Base-by-base conservation (phyloP, 108 stramenopile genomes). In the Bacterosira constricta region DNA sequence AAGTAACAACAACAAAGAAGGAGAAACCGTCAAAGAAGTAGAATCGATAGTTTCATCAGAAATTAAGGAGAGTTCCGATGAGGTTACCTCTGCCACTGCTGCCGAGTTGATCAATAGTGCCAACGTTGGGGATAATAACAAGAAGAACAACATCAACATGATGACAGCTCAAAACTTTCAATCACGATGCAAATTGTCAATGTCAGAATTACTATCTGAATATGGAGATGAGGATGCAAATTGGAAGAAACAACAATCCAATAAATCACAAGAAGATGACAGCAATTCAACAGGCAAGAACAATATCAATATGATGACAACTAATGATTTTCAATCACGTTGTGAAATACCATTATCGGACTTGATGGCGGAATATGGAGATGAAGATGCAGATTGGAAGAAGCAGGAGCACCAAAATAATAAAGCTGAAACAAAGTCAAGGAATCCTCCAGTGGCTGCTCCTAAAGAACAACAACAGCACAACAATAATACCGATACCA, bases 321-420 rank as follows among this genome's bases (percentile, higher is more conserved):
- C 55, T 51, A 35, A 38, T 31, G 62, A 80, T 27, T 73, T 80
- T 49, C 38, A 35, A 37, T 57, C 60, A 51, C 61, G 71, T 13
- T 45, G 53, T 11, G 39, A 58, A 50, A 52, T 69, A 64, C 75
- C 79, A 3, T 42, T 87, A 50, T 60, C 77, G 15, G 81, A 85
- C 9, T 59, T 94, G 13, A 51, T 91, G 60, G 74, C 73, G 17
- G 90, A 91, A 23, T 91, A 88, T 57, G 93, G 90, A 38, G 79
- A 89, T 51, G 72, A 81, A 58, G 93, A 94, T 79, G 74, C 63
- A 23, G 62, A 94, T 68, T 94, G 83, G 85, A 82, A 84, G 59
- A 63, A 79, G n/a, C n/a, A n/a, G n/a, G n/a, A n/a, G n/a, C n/a
- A n/a, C n/a, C n/a, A n/a, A n/a, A n/a, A n/a, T n/a, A n/a, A n/a